Conservation (phyloP, 2,329 filamentous ascomycete species). For the Sporothrix brunneoviolacea region DNA sequence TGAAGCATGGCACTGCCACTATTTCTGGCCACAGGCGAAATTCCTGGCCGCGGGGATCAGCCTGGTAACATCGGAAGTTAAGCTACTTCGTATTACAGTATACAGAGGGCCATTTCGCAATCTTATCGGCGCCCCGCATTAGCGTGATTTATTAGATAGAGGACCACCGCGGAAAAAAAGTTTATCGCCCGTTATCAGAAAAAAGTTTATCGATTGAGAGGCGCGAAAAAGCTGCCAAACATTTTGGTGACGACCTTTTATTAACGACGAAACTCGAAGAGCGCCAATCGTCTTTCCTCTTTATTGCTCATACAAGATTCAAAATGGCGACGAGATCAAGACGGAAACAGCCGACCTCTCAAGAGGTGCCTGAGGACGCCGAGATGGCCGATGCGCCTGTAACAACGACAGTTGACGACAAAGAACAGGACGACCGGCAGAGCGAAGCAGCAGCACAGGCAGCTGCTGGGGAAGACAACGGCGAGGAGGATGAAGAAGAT, state of each 20-base stretch:
- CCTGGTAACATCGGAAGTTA: no score
- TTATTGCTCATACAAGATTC: no score
- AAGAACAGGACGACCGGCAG: constrained; percentile 20
- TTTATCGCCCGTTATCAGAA: constrained; percentile 8
- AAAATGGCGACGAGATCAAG: constrained; percentile 17
- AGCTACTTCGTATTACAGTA: no score
- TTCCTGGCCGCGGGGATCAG: no score
- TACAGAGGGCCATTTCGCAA: no score
- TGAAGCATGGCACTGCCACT: no score
- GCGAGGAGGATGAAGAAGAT: constrained; percentile 33
- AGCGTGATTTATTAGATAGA: constrained; percentile 6
- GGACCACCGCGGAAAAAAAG: constrained; percentile 10
- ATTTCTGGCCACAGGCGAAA: no score
- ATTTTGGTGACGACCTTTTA: no score
- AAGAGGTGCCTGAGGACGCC: constrained; percentile 22
- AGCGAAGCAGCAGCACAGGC: background rate
- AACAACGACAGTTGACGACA: constrained; percentile 10
- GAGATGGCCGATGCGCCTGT: constrained; percentile 39
- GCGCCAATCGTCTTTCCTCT: no score
- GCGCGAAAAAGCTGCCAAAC: background rate
- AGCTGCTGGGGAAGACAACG: constrained; percentile 13
- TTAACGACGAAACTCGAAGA: no score
- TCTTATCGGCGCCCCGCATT: constrained; percentile 5
- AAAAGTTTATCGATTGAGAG: constrained; percentile 14
- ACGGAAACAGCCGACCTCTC: constrained; percentile 12